Evolutionary conservation across 441 rosid species (phyloP).

Genomic region (Croton setiger): DNA sequence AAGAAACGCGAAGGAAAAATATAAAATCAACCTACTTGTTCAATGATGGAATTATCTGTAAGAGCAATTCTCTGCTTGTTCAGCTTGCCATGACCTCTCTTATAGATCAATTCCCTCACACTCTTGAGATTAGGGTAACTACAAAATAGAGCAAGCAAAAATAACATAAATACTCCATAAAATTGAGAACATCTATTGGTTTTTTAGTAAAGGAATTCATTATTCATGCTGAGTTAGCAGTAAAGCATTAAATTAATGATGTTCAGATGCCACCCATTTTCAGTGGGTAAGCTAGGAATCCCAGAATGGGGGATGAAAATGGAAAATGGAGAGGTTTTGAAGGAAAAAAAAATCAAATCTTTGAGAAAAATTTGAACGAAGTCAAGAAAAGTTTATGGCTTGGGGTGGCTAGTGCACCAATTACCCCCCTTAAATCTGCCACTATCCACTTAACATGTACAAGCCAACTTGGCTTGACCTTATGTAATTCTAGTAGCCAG

Average conservation of each 20-base stretch:
- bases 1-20: neutral
- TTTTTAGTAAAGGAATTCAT: neutral
- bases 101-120: slow-evolving; percentile 66
- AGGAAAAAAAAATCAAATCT: too few species aligned
- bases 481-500: neutral
- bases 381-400: too few species aligned
- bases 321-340: too few species aligned
- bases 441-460: too few species aligned
- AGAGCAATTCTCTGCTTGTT: slow-evolving; percentile 63
- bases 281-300: too few species aligned
- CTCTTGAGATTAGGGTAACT: slow-evolving; percentile 77
- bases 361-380: too few species aligned
- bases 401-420: too few species aligned
- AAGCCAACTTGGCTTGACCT: neutral
- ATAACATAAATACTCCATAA: neutral
- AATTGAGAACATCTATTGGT: too few species aligned
- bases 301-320: too few species aligned
- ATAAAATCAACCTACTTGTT: slow-evolving; percentile 39
- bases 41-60: slow-evolving; percentile 63
- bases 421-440: too few species aligned
- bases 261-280: neutral
- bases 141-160: neutral
- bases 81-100: slow-evolving; percentile 71
- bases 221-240: neutral
- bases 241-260: neutral